Percentiles rank a stretch among this genome's conserved stretches.
These are phyloP conservation scores for Trichoderma virens DNA, from an alignment of 495 filamentous ascomycete species.

Conservation along the genomic window DNA sequence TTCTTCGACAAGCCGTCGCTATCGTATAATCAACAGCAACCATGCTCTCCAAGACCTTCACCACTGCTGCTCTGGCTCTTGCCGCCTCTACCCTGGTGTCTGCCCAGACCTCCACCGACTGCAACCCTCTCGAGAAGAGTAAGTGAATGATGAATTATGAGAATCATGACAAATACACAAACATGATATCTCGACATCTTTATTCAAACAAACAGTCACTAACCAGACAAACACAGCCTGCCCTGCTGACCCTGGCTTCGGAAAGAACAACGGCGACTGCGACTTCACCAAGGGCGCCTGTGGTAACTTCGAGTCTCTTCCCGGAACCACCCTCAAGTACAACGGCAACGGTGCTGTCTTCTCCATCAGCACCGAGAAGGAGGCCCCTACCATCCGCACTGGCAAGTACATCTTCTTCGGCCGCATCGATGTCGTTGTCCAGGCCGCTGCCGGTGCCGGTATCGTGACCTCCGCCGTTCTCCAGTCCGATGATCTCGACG, in stretches of 20 bases:
- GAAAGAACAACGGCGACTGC: conserved; percentile 50
- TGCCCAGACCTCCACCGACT: conserved; percentile 69
- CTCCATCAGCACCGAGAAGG: conserved; percentile 61
- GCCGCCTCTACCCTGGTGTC: conserved; percentile 38
- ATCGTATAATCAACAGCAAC: conserved; percentile 12
- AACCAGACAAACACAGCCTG: conserved; percentile 36
- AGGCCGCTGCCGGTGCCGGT: conserved; percentile 57
- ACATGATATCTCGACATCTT: not conserved
- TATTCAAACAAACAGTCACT: conserved; percentile 12
- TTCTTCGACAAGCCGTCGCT: not conserved
- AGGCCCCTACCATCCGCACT: conserved; percentile 63
- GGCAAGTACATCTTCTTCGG: conserved; percentile 75
- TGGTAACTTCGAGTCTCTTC: conserved; percentile 56
- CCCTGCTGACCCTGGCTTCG: conserved; percentile 66
- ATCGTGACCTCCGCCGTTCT: conserved; percentile 76
- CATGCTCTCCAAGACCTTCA: conserved; percentile 37
- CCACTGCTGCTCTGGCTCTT: conserved; percentile 31
- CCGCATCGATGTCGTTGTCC: conserved; percentile 53
- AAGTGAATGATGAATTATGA: conserved; percentile 23
- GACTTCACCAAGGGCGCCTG: conserved; percentile 68
- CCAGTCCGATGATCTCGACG: conserved; percentile 81
- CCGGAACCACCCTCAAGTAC: conserved; percentile 52
- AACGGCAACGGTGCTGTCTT: conserved; percentile 64
- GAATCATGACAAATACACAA: not conserved
- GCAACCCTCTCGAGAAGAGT: conserved; percentile 66